Evolutionary conservation across 495 filamentous ascomycete species (phyloP), one percentile per base, ranked within the genome.

Genomic region (Tuber calosporum): DNA sequence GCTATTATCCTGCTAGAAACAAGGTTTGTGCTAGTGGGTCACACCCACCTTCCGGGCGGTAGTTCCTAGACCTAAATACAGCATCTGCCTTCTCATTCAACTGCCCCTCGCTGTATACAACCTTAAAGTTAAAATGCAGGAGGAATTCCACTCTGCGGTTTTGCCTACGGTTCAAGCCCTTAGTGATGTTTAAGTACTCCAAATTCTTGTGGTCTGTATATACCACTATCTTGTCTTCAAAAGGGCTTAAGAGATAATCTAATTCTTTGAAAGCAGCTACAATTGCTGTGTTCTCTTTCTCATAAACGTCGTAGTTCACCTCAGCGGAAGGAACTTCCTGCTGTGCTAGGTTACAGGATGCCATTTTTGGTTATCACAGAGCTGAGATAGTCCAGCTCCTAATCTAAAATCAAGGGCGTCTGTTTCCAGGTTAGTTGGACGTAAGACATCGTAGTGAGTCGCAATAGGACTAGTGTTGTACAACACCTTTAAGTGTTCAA

Each of bases 281-380:
- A 9, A n/a, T 42, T 45, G 68, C 30, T 8, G 48, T 26, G 0
- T 71, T 67, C 72, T 73, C 69, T 20, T 79, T 72, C 1, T 75
- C 43, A n/a, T 71, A n/a, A 20, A 75, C 45, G 5, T 66, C 34
- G 17, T 76, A 71, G 15, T 76, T 71, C 0, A 67, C 36, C 43
- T 72, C 67, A 0, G 70, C 68, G 30, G 48, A 40, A 3, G 71
- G 71, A 42, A 69, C n/a, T 76, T 79, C n/a, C 73, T 72, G 20
- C 53, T 73, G 15, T 73, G 69, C 38, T 66, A 79, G n/a, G 74
- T 74, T 15, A 76, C 68, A 0, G 58, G 74, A 38, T 79, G 70
- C 39, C 15, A 45, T 41, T 43, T 70, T 7, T 71, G 53, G 19
- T 42, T 40, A 8, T 8, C 2, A 36, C 22, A 43, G 22, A 73